Evolutionary conservation across 2,329 filamentous ascomycete genomes (phyloP).

Genomic region (Exserohilum turcica): DNA sequence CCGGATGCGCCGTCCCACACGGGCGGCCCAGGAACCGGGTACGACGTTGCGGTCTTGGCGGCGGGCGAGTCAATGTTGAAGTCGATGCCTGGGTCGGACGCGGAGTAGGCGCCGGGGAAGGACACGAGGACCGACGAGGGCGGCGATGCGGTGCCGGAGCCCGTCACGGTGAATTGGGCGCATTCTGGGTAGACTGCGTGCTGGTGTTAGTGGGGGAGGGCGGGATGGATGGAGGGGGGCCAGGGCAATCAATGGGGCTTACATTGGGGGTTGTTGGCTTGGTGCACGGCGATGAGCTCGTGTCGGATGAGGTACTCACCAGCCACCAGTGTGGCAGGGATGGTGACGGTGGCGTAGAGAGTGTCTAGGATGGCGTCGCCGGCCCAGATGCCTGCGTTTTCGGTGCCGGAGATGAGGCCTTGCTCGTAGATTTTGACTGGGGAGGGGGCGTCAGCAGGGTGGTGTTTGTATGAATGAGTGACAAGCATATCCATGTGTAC

Average conservation of each 20-base stretch:
- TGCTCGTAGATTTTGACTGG: conserved; percentile 62
- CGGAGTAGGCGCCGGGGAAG: conserved; percentile 50
- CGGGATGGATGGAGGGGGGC: too few relatives aligned
- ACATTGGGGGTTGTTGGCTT: conserved; percentile 57
- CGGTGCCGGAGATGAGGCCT: conserved; percentile 54
- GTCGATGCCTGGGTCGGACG: conserved; percentile 54
- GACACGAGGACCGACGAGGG: conserved; percentile 49
- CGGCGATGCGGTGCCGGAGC: conserved; percentile 53
- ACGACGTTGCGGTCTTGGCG: conserved; percentile 35
- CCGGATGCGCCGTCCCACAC: conserved; percentile 31
- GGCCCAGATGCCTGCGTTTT: conserved; percentile 56
- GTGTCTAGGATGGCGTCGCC: conserved; percentile 54
- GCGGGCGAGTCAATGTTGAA: conserved; percentile 38
- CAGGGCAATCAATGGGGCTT: too few relatives aligned
- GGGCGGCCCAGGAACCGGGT: conserved; percentile 32
- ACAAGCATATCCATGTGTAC: too few relatives aligned
- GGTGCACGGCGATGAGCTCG: conserved; percentile 62
- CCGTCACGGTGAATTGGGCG: conserved; percentile 59
- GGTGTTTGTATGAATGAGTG: too few relatives aligned
- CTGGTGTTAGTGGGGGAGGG: conserved; percentile 38
- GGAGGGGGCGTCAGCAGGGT: conserved; percentile 22
- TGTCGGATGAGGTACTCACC: conserved; percentile 64
- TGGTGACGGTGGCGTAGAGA: conserved; percentile 57
- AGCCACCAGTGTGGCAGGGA: conserved; percentile 55
- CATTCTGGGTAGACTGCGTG: conserved; percentile 60